Evolutionary conservation across 176 grass and related monocot genomes (phyloP), one percentile per base, ranked within the genome.

Genomic region (Musa beccarii): DNA sequence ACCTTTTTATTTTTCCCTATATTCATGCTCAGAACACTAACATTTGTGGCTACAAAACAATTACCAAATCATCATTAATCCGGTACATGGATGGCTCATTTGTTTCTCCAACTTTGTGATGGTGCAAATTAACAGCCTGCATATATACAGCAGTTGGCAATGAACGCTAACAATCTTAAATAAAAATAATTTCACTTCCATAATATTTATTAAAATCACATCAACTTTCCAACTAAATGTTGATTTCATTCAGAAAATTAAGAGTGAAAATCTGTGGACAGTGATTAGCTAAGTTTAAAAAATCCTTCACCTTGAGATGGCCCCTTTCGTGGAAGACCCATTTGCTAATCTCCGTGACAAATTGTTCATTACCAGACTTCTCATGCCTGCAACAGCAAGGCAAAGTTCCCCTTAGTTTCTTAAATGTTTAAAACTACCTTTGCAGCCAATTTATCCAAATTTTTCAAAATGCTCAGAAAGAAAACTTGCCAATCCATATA

Each of bases 291-390:
- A 70, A 74, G 66, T 29, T 72, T 68, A 59, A 11, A 51, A 13
- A 74, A 75, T 49, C 51, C 63, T 79, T 66, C 62, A 97, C 94
- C 96, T 99, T 99, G 10, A 99, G 86, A 89, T 99, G 89, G 9
- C 91, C 96, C 79, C 96, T 99, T 81, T 95, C 91, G 72, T 95
- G 91, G 83, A 99, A 99, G 70, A 99, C 83, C 96, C 96, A 99
- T 94, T 99, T 99, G 79, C 90, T 91, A 1, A 86, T 93, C 81
- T 99, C 96, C 59, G 89, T 88, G 66, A 94, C 91, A 84, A 99
- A 92, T 69, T 89, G 96, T 71, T 98, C 90, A 79, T 98, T 98
- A 78, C 94, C 81, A 68, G 81, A 84, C 76, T 84, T 99, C 56
- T 89, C 91, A 77, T 92, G 73, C 53, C 91, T 92, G 86, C n/a